These are phyloP conservation scores for Arachis stenosperma DNA, from an alignment of 306 rosid species.

Conservation along the genomic window DNA sequence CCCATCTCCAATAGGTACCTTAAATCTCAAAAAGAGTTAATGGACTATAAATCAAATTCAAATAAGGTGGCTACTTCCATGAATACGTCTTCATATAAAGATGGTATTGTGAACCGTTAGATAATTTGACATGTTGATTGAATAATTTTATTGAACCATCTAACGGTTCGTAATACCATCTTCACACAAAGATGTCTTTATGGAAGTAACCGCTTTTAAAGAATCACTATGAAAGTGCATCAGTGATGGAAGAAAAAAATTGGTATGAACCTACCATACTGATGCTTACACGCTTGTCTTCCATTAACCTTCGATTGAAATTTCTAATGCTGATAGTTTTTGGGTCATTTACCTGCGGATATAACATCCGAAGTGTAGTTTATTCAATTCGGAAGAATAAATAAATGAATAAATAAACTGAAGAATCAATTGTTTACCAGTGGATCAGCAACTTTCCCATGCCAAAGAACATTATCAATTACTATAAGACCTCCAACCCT, in stretches of 20 bases:
- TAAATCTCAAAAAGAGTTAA: conserved; percentile 42
- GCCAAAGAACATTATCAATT: conserved; percentile 95
- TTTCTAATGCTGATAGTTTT: conserved; percentile 79
- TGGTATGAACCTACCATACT: conserved; percentile 68
- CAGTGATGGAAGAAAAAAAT: conserved; percentile 6
- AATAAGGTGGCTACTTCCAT: not conserved
- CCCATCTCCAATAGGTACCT: conserved; percentile 99
- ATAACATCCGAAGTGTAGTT: conserved; percentile 30
- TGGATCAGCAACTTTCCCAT: conserved; percentile 90
- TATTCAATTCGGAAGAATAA: conserved; percentile 1
- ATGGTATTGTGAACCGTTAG: too few species aligned
- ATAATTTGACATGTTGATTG: too few species aligned
- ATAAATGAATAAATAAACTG: conserved; percentile 9
- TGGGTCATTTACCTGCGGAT: conserved; percentile 70
- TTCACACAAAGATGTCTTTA: too few species aligned
- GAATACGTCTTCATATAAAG: too few species aligned
- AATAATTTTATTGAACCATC: too few species aligned
- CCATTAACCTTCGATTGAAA: conserved; percentile 62
- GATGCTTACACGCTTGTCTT: conserved; percentile 77
- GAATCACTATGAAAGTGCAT: conserved; percentile 19
- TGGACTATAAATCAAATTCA: conserved; percentile 21
- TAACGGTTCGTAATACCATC: too few species aligned
- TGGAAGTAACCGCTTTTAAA: not conserved
- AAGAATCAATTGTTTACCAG: conserved; percentile 52
- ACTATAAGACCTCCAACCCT: conserved; percentile 86